Base-by-base conservation (phyloP, 2,329 filamentous ascomycete genomes). In the Nemania sp. region DNA sequence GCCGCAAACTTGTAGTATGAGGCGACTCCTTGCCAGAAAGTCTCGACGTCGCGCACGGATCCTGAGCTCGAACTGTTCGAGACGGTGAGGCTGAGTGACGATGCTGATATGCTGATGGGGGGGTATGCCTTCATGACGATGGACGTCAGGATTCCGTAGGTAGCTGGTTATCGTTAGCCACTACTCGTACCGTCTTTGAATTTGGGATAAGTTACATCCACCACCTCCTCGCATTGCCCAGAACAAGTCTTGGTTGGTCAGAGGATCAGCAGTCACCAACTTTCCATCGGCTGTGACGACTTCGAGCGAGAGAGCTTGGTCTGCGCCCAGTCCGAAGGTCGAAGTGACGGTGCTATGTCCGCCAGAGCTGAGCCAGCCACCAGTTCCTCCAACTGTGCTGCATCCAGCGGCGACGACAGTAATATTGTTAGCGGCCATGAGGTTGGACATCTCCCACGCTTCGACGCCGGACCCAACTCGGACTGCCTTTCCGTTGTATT, bases 211-310 rank as follows among this genome's bases (percentile, higher is more conserved):
- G 30, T 49, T 65, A 68, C 79, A 77, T 26, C 74, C 75, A 1
- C 80, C 80, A 6, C 80, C 79, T 3, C 80, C 79, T 37, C 73
- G 70, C 2, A 82, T 66, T 2, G 80, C 80, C 77, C 78, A 84
- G 65, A 80, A 83, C 1, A 84, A 68, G 51, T 83, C 80, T 0
- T 68, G 48, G 46, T 83, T 77, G 8, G 75, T 64, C 3, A 69
- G 67, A 11, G 69, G 72, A 26, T 74, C 73, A 1, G 79, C 80
- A 1, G 70, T 76, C 1, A 81, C 62, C 28, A 77, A 63, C 2
- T 67, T 51, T 1, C 81, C 80, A 37, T 71, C 66, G 0, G 75
- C 78, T 5, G 77, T 78, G 0, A 83, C 72, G 0, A 79, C 75
- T 17, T 78, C 70, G 55, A 74, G 70, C 36, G 76, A 72, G 6